Base-by-base conservation (phyloP, 192 early-diverging fungal genomes). In the Coemansia sp. region DNA sequence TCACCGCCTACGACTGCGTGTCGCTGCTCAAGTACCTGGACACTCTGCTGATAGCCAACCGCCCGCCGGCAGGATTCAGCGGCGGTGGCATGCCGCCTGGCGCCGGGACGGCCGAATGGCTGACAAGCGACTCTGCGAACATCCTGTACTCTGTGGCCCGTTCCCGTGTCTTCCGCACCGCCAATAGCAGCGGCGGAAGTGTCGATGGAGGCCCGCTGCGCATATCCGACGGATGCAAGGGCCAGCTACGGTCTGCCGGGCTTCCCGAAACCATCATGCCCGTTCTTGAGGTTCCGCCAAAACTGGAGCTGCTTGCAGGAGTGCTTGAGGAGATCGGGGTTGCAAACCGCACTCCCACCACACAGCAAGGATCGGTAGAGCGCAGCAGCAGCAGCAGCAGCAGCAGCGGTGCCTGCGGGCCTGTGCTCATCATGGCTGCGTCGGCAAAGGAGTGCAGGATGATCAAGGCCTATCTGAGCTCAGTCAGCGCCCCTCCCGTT, bases 281-380 rank as follows among this genome's bases (percentile, higher is more conserved):
- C 0, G 85, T 91, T 40, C 70, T 98, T 47, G 97, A 99, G 70
- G 94, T 92, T 49, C 89, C 90, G n/a, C 97, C 97, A 16, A 99
- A 99, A 71, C 98, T 95, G 91, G 77, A 76, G 47, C 85, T 89
- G 11, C 64, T 99, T 32, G 65, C 64, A 1, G 85, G 89, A 15
- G 82, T 94, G 0, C 74, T 99, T 61, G 75, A 91, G 19, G 95
- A 97, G 67, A 90, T 99, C 45, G 76, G 73, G 3, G 67, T 70
- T 13, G 62, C 69, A 7, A 80, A 72, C 37, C 37, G 26, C 42
- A 32, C 32, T 4, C 32, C 32, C 32, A 32, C 61, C 1, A 53
- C 67, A 9, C 32, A 32, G 32, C 32, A 32, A 32, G 32, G 32
- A 32, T 32, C 32, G 32, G 6, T 4, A 44, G 43, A 49, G 64